A percentile compares a stretch with the other conserved stretches of the same genome.
Evolutionary conservation across 208 protist genomes (phyloP).

Genomic region (Trypanosoma platydactyli): DNA sequence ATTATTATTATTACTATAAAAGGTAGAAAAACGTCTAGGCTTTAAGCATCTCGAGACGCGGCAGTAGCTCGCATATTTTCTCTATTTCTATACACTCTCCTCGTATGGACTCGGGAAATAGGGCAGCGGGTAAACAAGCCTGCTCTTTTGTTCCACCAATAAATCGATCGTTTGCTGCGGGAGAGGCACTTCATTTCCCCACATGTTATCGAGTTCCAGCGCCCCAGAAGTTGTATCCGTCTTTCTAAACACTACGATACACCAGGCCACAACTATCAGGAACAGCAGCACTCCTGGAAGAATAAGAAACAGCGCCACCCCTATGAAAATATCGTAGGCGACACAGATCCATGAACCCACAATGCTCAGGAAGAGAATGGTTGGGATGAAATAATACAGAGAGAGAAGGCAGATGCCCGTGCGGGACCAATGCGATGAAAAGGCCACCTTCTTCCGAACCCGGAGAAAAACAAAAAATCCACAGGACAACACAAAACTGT

Average conservation of each 20-base stretch:
- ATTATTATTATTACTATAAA: no score
- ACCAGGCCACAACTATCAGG: conserved; percentile 28
- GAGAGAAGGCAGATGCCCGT: conserved; percentile 46
- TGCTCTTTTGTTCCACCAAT: no score
- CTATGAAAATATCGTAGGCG: conserved; percentile 35
- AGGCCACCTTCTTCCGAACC: not conserved
- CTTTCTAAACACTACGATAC: conserved; percentile 28
- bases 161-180: no score
- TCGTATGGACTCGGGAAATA: no score
- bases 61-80: no score
- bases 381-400: conserved; percentile 45
- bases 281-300: conserved; percentile 43
- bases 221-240: conserved; percentile 4
- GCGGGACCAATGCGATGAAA: conserved; percentile 19
- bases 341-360: conserved; percentile 52
- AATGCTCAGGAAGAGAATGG: conserved; percentile 45
- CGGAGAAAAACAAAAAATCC: conserved; percentile 42
- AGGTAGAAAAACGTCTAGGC: no score
- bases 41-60: no score
- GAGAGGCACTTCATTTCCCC: no score
- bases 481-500: conserved; percentile 39
- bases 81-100: no score
- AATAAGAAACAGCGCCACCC: conserved; percentile 41
- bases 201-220: not conserved
- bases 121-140: no score